Percentiles rank a stretch among this genome's conserved stretches.
Evolutionary conservation across 306 rosid genomes (phyloP).

Genomic region (Pyrus communis): DNA sequence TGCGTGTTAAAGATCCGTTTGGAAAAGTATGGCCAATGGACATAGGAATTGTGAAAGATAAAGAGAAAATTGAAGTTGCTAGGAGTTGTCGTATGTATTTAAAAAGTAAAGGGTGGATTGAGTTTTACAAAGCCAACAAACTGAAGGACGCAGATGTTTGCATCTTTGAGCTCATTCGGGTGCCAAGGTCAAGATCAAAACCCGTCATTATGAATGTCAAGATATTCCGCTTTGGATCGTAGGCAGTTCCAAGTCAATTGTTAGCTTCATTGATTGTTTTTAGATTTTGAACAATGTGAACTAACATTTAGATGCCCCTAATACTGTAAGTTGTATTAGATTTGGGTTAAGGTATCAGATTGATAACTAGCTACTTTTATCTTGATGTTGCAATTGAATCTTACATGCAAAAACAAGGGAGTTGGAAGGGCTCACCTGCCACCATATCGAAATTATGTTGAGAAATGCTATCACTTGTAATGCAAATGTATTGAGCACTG

Average conservation of each 20-base stretch:
- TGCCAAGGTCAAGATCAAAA: not conserved
- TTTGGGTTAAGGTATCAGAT: too few species aligned
- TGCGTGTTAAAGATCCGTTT: not conserved
- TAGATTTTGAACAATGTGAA: not conserved
- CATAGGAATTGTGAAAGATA: not conserved
- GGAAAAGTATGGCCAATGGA: not conserved
- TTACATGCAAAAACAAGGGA: not conserved
- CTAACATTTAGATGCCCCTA: too few species aligned
- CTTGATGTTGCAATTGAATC: too few species aligned
- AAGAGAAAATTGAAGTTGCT: not conserved
- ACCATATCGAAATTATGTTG: constrained; percentile 22
- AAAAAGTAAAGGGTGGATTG: not conserved
- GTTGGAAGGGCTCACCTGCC: constrained; percentile 18
- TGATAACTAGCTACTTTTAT: too few species aligned
- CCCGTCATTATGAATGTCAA: not conserved
- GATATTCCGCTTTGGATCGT: not conserved
- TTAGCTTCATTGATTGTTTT: not conserved
- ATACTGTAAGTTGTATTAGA: too few species aligned
- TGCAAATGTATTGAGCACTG: constrained; percentile 18
- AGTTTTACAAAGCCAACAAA: not conserved
- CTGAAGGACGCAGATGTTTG: not conserved
- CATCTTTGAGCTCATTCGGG: not conserved
- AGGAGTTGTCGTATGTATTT: too few species aligned
- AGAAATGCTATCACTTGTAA: constrained; percentile 17
- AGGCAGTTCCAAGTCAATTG: not conserved